Base-by-base conservation (phyloP, 768 basidiomycete species). In the Termitomyces eurrhizus region DNA sequence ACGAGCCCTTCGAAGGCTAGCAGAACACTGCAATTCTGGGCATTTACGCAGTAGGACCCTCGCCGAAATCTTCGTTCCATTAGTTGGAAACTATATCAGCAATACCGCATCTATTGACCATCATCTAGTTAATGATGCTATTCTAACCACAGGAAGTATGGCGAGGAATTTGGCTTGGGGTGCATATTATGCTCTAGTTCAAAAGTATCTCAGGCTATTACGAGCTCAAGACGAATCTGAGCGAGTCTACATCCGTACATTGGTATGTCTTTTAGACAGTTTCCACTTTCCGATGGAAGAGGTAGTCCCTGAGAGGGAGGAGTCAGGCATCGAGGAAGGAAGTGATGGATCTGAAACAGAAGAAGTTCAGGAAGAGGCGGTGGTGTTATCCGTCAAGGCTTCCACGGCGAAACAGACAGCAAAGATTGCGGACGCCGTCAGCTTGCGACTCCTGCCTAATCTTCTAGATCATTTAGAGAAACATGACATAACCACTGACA, bases 261-360 rank as follows among this genome's bases (percentile, higher is more conserved):
- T 98, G 26, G 91, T 97, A 1, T 79, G 91, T 0, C 74, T 98
- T 7, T 78, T 99, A 55, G 92, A 96, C 68, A 87, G 87, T 67
- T 99, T 98, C 78, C 90, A 92, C 68, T 98, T 98, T 68, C 80
- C 88, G 1, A 89, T 95, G 85, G 86, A 89, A 52, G 82, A 87
- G 24, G 65, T 71, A 0, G 73, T 85, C 8, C 74, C 70, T 3
- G 71, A 71, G 29, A 73, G 67, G 16, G 71, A 69, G 4, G 69
- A 65, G 0, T 70, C 70, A 24, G 71, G 63, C 16, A 73, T 71
- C 7, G 75, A 75, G 13, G 77, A 74, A 8, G 72, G 67, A 26
- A 70, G 67, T 2, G 70, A 70, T 13, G 69, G 59, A 13, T 61
- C 51, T 0, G 66, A 67, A n/a, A 56, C 36, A 16, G 41, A 67